phyloP scores from a whole-genome alignment of 1,139 yeast species.

The Geotrichum fermentans region DNA sequence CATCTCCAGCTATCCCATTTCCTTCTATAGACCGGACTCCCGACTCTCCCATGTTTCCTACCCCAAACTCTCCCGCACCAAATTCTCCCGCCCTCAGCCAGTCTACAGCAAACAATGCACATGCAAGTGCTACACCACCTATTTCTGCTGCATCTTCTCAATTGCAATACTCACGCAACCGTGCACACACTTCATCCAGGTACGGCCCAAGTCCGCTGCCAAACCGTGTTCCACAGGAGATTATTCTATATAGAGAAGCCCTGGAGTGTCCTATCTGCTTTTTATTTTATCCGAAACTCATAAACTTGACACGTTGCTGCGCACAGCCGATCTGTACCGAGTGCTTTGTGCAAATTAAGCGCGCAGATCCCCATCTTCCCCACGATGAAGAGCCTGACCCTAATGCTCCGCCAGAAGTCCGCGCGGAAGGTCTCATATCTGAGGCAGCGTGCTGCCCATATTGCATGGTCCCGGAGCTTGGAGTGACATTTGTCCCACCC shows the following conservation, averaged over 20 bases:
- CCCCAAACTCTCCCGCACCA: neutral
- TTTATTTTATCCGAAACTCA: constrained; percentile 70
- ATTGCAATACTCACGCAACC: constrained; percentile 19
- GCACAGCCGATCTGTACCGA: constrained; percentile 91
- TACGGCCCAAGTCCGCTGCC: constrained; percentile 17
- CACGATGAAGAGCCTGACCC: constrained; percentile 49
- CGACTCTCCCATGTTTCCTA: neutral
- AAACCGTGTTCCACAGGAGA: constrained; percentile 31
- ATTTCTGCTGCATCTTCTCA: constrained; percentile 4
- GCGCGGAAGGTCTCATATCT: constrained; percentile 47
- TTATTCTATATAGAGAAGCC: constrained; percentile 56
- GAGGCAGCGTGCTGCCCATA: constrained; percentile 92
- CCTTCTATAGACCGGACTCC: constrained; percentile 9
- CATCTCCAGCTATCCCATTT: constrained; percentile 13
- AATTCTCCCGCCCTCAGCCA: neutral
- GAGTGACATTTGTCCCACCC: constrained; percentile 72
- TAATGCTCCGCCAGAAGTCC: constrained; percentile 17
- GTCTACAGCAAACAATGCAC: neutral
- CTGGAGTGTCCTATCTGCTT: constrained; percentile 94
- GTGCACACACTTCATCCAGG: constrained; percentile 17
- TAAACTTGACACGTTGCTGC: constrained; percentile 86
- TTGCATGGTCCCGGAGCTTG: constrained; percentile 84
- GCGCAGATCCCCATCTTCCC: constrained; percentile 93
- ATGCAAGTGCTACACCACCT: neutral
- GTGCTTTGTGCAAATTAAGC: constrained; percentile 91